Evolutionary conservation across 2,329 filamentous ascomycete genomes (phyloP).

Genomic region (Celoporthe dispersa): DNA sequence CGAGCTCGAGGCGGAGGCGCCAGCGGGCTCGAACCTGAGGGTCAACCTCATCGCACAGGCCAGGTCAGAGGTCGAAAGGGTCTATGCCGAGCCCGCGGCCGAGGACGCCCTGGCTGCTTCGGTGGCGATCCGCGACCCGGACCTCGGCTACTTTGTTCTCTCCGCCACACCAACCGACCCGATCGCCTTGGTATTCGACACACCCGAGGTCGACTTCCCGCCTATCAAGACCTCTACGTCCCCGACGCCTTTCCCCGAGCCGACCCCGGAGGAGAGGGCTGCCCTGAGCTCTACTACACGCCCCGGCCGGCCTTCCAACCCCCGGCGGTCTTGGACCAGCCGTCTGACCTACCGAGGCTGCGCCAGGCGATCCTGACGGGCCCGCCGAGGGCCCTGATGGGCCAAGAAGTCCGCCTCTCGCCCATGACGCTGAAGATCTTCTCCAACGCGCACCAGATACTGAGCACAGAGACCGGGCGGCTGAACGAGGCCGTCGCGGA

Average conservation of each 20-base stretch:
- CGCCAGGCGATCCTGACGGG: conserved; percentile 62
- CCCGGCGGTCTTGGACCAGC: conserved; percentile 60
- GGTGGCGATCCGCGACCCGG: conserved; percentile 60
- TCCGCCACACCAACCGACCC: conserved; percentile 63
- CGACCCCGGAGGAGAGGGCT: conserved; percentile 40
- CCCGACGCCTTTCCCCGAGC: conserved; percentile 48
- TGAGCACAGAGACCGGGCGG: conserved; percentile 70
- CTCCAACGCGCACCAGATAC: conserved; percentile 72
- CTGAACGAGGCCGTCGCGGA: conserved; percentile 73
- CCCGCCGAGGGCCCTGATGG: conserved; percentile 63
- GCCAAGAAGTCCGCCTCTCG: conserved; percentile 71
- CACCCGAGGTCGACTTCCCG: conserved; percentile 55
- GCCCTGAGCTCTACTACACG: conserved; percentile 58
- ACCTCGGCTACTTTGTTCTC: conserved; percentile 66
- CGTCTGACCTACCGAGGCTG: conserved; percentile 40
- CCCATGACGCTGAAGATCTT: conserved; percentile 73
- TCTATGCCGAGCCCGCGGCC: conserved; percentile 58
- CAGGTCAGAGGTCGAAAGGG: conserved; percentile 58
- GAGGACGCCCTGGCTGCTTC: conserved; percentile 58
- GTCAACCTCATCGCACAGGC: conserved; percentile 64
- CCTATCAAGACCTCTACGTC: conserved; percentile 29
- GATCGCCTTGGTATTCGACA: conserved; percentile 62
- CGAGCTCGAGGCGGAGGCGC: conserved; percentile 60
- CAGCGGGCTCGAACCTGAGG: conserved; percentile 64
- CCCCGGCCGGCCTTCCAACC: conserved; percentile 70